Base-by-base conservation (phyloP, 495 filamentous ascomycete genomes). In the Sordaria brevicollis region DNA sequence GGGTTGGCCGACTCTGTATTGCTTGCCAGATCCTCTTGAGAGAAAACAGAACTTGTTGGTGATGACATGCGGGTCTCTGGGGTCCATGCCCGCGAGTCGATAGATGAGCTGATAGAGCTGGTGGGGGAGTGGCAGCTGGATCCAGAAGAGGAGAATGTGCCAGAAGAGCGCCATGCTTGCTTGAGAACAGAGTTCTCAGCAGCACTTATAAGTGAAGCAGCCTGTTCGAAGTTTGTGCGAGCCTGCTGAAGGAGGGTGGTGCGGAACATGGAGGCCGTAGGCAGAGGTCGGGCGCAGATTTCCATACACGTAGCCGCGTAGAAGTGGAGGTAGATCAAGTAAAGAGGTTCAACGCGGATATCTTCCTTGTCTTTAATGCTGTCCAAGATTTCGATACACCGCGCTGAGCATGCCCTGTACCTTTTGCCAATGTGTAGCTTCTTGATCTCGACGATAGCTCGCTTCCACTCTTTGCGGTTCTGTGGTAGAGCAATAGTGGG, bases 241-340 rank as follows among this genome's bases (percentile, higher is more conserved):
- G 85, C 82, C 72, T 84, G 79, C 54, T 81, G 77, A 9, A 86
- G 81, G 1, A 86, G 74, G 67, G 74, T 82, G 43, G 79, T 77
- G 35, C 85, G 81, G 43, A 80, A 79, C 19, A 78, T 73, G 54
- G 76, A 79, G 11, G 76, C 74, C 17, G 39, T 36, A 2, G 82
- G 82, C 9, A 86, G 77, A 17, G 83, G 77, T 25, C 80, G 79
- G n/a, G 84, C 84, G 62, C 81, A 84, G 41, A 83, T 79, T 72
- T 87, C 85, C 36, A 85, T 77, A 4, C 83, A 85, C 17, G 81
- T 81, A 2, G 85, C 85, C 8, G 84, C 84, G 66, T 84, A 86
- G 73, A 87, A 87, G 68, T 82, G 82, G 5, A 87, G 74, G 69
- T 87, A 86, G 62, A 87, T 85, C 7, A 82, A 76, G 73, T 84